These are phyloP conservation scores for Pseudogymnoascus verrucosus DNA, from an alignment of 2,329 filamentous ascomycete species.

Conservation along the genomic window DNA sequence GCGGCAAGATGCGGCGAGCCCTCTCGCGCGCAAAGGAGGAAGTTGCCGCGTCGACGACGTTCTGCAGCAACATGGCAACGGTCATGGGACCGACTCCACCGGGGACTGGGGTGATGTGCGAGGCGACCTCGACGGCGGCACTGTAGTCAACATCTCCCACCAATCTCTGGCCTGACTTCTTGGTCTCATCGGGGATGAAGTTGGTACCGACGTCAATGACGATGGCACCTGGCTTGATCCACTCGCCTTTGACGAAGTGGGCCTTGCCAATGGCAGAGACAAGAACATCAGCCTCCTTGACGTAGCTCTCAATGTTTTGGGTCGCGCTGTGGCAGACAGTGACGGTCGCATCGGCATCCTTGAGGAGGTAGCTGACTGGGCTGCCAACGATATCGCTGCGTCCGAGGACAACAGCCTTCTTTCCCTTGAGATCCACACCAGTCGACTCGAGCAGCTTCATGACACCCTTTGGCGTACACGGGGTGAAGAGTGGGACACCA, in stretches of 20 bases:
- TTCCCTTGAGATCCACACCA: conserved; percentile 75
- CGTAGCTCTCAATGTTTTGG: conserved; percentile 58
- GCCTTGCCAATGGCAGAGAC: conserved; percentile 86
- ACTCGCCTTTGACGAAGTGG: conserved; percentile 85
- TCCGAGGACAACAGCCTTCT: conserved; percentile 89
- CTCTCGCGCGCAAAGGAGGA: conserved; percentile 77
- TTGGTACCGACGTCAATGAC: conserved; percentile 98
- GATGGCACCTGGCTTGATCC: conserved; percentile 89
- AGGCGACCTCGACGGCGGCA: conserved; percentile 75
- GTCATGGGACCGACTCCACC: conserved; percentile 98
- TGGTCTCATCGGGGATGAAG: conserved; percentile 79
- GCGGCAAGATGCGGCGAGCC: conserved; percentile 66
- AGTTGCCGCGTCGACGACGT: conserved; percentile 81
- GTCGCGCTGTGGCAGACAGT: conserved; percentile 94
- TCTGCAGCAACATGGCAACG: conserved; percentile 94
- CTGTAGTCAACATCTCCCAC: conserved; percentile 95
- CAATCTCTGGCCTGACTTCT: conserved; percentile 85
- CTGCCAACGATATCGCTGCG: conserved; percentile 96
- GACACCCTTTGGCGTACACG: conserved; percentile 94
- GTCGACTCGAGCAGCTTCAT: conserved; percentile 85
- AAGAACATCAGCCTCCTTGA: conserved; percentile 82
- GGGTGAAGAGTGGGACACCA: conserved; percentile 79
- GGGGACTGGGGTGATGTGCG: conserved; percentile 89
- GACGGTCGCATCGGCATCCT: conserved; percentile 93
- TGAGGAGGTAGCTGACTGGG: conserved; percentile 90